These are phyloP conservation scores for Tritrichomonas foetus DNA, from an alignment of 208 protist genomes.

Conservation along the genomic window DNA sequence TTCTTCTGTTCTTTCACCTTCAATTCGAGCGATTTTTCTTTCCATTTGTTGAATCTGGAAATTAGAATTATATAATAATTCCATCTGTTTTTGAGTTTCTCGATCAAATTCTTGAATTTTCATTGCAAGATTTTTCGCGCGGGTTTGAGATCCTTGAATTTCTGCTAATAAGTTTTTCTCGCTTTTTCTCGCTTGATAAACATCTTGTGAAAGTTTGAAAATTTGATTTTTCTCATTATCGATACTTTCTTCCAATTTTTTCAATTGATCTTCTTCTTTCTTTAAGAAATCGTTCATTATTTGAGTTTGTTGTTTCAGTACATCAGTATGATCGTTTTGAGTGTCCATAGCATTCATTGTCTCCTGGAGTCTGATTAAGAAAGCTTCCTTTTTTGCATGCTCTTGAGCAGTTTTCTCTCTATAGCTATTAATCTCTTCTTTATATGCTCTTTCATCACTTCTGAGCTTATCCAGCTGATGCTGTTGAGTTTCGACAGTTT, in stretches of 20 bases:
- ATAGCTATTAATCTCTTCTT: background rate
- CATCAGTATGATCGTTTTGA: too few species aligned
- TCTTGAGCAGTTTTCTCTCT: background rate
- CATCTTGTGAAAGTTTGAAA: background rate
- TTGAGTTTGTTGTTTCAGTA: too few species aligned
- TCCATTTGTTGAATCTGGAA: constrained; percentile 17
- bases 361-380: background rate
- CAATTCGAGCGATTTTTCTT: background rate
- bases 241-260: background rate
- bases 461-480: background rate
- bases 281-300: background rate
- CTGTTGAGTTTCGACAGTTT: background rate
- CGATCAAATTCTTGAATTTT: background rate
- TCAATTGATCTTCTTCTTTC: background rate
- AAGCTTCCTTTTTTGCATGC: background rate
- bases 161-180: background rate
- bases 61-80: background rate
- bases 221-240: background rate
- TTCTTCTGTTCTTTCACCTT: background rate
- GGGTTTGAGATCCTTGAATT: background rate
- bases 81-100: background rate
- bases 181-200: background rate
- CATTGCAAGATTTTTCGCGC: background rate
- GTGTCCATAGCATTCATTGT: background rate
- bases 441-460: background rate